Percentiles rank a stretch among this genome's conserved stretches.
These are phyloP conservation scores for Sarocladium oryzae DNA, from an alignment of 2,329 filamentous ascomycete species.

Conservation along the genomic window DNA sequence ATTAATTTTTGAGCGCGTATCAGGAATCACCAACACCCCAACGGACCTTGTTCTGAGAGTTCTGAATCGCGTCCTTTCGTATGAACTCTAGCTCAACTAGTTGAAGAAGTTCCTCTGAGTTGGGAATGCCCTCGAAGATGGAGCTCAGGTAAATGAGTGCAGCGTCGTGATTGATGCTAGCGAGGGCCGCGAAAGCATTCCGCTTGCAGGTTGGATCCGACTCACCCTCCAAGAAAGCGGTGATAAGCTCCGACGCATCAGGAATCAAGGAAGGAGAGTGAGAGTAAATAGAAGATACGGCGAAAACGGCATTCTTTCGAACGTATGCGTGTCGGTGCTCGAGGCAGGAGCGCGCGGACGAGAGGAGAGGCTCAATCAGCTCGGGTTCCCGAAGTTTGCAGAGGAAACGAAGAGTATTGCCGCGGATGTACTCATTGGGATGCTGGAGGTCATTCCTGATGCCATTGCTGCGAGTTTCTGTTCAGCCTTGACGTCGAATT, in stretches of 20 bases:
- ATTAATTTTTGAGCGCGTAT: too few species aligned
- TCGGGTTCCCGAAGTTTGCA: constrained; percentile 94
- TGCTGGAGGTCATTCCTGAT: constrained; percentile 97
- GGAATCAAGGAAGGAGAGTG: constrained; percentile 90
- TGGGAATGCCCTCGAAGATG: constrained; percentile 89
- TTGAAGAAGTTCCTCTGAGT: constrained; percentile 89
- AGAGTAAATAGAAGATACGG: constrained; percentile 83
- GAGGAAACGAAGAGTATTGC: constrained; percentile 95
- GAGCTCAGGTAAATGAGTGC: constrained; percentile 81
- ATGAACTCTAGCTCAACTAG: constrained; percentile 96
- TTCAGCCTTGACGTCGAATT: neutral
- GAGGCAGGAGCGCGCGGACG: constrained; percentile 84
- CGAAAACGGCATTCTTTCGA: constrained; percentile 95
- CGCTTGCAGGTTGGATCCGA: constrained; percentile 94
- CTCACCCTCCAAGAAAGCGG: constrained; percentile 82
- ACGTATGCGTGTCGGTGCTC: constrained; percentile 97
- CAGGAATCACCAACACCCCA: neutral
- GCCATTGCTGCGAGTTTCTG: constrained; percentile 63
- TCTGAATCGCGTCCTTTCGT: constrained; percentile 91
- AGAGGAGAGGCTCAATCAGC: constrained; percentile 90
- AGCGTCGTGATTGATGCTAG: constrained; percentile 88
- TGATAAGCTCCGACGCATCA: constrained; percentile 87
- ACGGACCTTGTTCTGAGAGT: constrained; percentile 82
- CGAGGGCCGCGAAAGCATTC: constrained; percentile 89
- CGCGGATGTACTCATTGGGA: constrained; percentile 95